Base-by-base conservation (phyloP, 768 basidiomycete genomes). In the Bullera alba region DNA sequence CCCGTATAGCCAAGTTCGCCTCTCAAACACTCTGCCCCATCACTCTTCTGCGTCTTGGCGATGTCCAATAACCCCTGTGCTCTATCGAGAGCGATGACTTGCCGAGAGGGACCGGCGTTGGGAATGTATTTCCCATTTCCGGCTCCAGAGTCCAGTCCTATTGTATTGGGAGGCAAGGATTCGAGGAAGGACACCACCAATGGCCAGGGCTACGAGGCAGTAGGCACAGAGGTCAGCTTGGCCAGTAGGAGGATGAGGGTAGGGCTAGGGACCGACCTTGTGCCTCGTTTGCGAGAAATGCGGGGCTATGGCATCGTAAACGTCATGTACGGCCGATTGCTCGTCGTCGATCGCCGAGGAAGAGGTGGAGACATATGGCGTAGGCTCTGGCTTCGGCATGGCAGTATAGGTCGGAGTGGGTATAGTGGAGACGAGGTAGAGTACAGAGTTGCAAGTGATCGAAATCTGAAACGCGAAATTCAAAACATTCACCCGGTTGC, bases 41-140 rank as follows among this genome's bases (percentile, higher is more conserved):
- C 87, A 42, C 84, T 79, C 57, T 5, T 25, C 45, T 34, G 41
- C 51, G 56, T 39, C 48, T 49, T n/a, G 29, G 91, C 91, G 53
- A 88, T 80, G 35, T 79, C 71, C n/a, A 95, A 76, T 35, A 96
- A 75, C 54, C 84, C 89, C 32, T 75, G 70, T 65, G 88, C 91
- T 61, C 84, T 79, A 73, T 96, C 91, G 21, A 95, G 75, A 1
- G 89, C 90, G 35, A 96, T 76, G 16, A 86, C 90, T 76, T 83
- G 19, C 8, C 37, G 37, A 34, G 32, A 34, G 8, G 32, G 32
- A n/a, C 32, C 32, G 22, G 37, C 19, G 22, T 39, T 10, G 1
- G 86, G 83, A 1, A 97, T 80, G 74, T 97, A 97, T 78, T 99
- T 97, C 38, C 95, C 95, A 60, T 99, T 99, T 1, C 95, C 95